phyloP scores from a whole-genome alignment of 495 filamentous ascomycete genomes.

The Aspergillus indologenus region DNA sequence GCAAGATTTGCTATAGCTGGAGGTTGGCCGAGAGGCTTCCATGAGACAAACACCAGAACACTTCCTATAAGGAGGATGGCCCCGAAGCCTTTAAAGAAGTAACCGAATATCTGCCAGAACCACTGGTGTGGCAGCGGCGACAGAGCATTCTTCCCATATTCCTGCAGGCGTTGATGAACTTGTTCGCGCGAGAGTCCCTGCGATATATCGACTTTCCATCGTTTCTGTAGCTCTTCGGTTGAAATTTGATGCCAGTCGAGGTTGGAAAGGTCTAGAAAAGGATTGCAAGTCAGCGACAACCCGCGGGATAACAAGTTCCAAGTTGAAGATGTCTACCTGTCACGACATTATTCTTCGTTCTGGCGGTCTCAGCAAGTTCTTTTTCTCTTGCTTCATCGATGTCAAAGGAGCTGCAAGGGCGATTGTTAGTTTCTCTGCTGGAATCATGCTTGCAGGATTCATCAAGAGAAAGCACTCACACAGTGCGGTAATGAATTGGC shows the following conservation, averaged over 20 bases:
- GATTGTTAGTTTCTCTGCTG: too few species aligned
- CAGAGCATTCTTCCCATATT: slow-evolving; percentile 56
- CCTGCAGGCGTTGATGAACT: slow-evolving; percentile 35
- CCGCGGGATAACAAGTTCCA: too few species aligned
- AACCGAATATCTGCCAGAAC: slow-evolving; percentile 52
- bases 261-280: slow-evolving; percentile 13
- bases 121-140: slow-evolving; percentile 53
- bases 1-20: slow-evolving; percentile 63
- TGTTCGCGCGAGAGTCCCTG: slow-evolving; percentile 52
- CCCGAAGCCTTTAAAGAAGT: slow-evolving; percentile 69
- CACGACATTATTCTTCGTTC: slow-evolving; percentile 4
- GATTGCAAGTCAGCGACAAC: neutral
- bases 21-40: slow-evolving; percentile 67
- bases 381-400: slow-evolving; percentile 10
- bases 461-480: too few species aligned
- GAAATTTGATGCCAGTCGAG: slow-evolving; percentile 58
- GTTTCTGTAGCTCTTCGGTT: slow-evolving; percentile 50
- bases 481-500: slow-evolving; percentile 12
- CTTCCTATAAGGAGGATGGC: slow-evolving; percentile 59
- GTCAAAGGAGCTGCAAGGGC: slow-evolving; percentile 6
- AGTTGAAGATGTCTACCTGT: neutral
- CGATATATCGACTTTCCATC: slow-evolving; percentile 46
- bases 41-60: slow-evolving; percentile 64
- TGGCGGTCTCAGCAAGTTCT: slow-evolving; percentile 1
- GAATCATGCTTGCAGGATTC: too few species aligned